These are phyloP conservation scores for Rhizopus arrhizus DNA, from an alignment of 371 early-diverging fungal genomes.

Conservation along the genomic window DNA sequence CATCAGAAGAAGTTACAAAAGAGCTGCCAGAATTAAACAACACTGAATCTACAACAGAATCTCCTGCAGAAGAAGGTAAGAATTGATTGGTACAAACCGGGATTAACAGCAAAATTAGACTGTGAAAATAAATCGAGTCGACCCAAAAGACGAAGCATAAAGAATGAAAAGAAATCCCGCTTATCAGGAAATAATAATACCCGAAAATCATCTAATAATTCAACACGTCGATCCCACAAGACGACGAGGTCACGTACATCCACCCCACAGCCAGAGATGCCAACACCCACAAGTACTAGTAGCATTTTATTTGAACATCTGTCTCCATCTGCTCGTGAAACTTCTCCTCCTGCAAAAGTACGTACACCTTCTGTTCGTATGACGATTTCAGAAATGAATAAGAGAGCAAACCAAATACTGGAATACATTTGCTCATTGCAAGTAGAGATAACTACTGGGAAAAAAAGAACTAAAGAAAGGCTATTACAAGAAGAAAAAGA, in stretches of 20 bases:
- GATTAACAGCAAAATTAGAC: too few species aligned
- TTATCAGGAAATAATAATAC: constrained; percentile 7
- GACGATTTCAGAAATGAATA: constrained; percentile 59
- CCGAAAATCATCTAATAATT: constrained; percentile 1
- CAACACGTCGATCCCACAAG: constrained; percentile 12
- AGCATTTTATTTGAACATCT: constrained; percentile 23
- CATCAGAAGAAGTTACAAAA: too few species aligned
- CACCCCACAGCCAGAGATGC: constrained; percentile 27
- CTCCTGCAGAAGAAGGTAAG: too few species aligned
- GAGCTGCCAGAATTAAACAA: too few species aligned
- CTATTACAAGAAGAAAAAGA: constrained; percentile 12
- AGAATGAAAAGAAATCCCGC: constrained; percentile 20
- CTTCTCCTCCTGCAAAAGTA: constrained; percentile 45
- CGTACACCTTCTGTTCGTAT: constrained; percentile 51
- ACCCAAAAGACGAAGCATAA: constrained; percentile 7
- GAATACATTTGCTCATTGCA: constrained; percentile 61
- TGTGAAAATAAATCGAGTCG: constrained; percentile 10
- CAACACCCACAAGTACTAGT: constrained; percentile 11
- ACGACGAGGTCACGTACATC: constrained; percentile 29
- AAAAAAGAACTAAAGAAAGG: constrained; percentile 12
- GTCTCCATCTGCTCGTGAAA: constrained; percentile 24
- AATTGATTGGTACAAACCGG: too few species aligned
- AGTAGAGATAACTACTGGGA: constrained; percentile 44
- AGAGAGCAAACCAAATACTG: constrained; percentile 57
- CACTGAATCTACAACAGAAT: too few species aligned